Evolutionary conservation across 176 grass and related monocot genomes (phyloP).

Genomic region (Triticum urartu): DNA sequence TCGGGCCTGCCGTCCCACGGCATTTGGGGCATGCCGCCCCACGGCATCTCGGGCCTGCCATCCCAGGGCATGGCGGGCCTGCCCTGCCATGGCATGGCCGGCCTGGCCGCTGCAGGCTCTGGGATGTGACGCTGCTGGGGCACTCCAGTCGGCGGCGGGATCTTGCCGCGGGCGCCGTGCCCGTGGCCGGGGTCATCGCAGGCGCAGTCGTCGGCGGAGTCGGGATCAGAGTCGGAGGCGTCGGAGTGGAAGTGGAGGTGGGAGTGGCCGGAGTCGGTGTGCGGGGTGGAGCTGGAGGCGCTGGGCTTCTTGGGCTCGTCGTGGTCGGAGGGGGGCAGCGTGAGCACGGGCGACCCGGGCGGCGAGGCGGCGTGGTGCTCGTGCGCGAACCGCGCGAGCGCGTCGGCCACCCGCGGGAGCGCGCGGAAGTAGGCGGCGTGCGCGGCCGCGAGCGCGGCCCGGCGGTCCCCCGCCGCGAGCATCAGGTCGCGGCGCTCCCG

Average conservation of each 20-base stretch:
- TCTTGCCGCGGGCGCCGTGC: not conserved
- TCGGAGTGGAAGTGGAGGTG: conserved; percentile 52
- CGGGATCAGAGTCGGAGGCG: conserved; percentile 27
- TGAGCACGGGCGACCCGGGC: conserved; percentile 60
- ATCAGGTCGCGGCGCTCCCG: conserved; percentile 80
- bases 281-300: conserved; percentile 37
- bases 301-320: conserved; percentile 35
- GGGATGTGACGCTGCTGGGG: conserved; percentile 25
- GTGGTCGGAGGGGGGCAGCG: conserved; percentile 54
- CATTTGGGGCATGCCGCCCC: not conserved
- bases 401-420: conserved; percentile 74
- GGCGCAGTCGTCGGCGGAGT: conserved; percentile 22
- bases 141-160: not conserved
- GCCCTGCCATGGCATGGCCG: conserved; percentile 27
- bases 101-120: not conserved
- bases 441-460: conserved; percentile 57
- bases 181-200: not conserved
- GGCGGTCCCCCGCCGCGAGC: conserved; percentile 42
- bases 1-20: not conserved
- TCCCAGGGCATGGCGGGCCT: conserved; percentile 21
- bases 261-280: conserved; percentile 47
- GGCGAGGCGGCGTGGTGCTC: conserved; percentile 53
- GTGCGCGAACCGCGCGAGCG: conserved; percentile 65
- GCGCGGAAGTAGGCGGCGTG: conserved; percentile 80
- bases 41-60: not conserved